A percentile compares a stretch with the other conserved stretches of the same genome.
Evolutionary conservation across 1,284 basidiomycete genomes (phyloP).

Genomic region (Pseudozyma thailandica): DNA sequence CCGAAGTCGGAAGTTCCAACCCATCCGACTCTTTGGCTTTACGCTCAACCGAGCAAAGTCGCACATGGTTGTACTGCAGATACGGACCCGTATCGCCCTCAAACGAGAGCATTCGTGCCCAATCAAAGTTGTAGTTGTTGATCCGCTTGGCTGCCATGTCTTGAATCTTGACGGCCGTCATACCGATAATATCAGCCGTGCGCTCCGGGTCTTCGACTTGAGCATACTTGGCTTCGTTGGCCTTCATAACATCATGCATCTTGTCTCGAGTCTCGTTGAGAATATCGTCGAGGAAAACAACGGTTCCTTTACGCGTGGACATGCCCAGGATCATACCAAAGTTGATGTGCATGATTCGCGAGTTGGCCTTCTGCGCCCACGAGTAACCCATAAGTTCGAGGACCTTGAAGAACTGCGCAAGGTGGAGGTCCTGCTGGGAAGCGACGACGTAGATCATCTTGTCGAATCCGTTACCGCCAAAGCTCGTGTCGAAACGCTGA

Average conservation of each 20-base stretch:
- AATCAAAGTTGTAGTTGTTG: constrained; percentile 96
- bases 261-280: constrained; percentile 87
- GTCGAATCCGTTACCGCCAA: constrained; percentile 75
- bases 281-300: constrained; percentile 94
- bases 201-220: constrained; percentile 87
- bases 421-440: constrained; percentile 93
- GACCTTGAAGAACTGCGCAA: constrained; percentile 93
- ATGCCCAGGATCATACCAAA: constrained; percentile 93
- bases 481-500: constrained; percentile 79
- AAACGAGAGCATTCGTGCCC: constrained; percentile 93
- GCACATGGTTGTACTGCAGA: constrained; percentile 85
- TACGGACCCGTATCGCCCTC: constrained; percentile 89
- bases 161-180: constrained; percentile 97
- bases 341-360: constrained; percentile 85
- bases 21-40: constrained; percentile 84
- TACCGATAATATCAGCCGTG: constrained; percentile 86
- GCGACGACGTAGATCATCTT: constrained; percentile 98
- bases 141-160: constrained; percentile 97
- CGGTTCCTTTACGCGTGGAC: constrained; percentile 96
- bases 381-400: constrained; percentile 88
- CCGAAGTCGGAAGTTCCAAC: constrained; percentile 74
- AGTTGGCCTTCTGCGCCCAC: constrained; percentile 75
- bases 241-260: constrained; percentile 97
- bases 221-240: constrained; percentile 91
- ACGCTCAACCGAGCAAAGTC: constrained; percentile 89